Evolutionary conservation across 148 eudicot genomes (phyloP), one percentile per base, ranked within the genome.

Genomic region (Chenopodium quinoa): DNA sequence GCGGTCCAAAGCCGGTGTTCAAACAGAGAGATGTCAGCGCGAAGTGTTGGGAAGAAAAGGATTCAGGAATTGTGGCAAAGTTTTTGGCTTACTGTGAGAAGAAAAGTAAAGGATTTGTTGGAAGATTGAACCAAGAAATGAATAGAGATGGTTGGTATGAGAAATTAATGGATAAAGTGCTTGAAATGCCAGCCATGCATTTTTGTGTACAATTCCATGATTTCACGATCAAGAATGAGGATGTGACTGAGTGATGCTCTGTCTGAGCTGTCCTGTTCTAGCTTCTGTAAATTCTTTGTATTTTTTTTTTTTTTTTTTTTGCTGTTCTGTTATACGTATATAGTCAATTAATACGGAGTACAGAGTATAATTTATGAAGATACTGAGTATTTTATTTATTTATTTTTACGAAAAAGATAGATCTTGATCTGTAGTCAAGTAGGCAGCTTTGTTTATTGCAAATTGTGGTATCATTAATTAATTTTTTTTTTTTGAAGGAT

Each of bases 31-130:
- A 79, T 64, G 27, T 44, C 0, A 72, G 37, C 9, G 22, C 50
- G 32, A 65, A 63, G 66, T 91, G 93, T 70, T 89, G 91, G 92
- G 86, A 88, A 74, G 85, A 81, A 74, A 74, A 78, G 34, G 79
- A 88, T 72, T 80, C 87, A 13, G 73, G 31, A 58, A 68, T 58
- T 14, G 91, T 91, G 80, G 94, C 92, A 60, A 73, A 58, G 17
- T 88, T 90, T 80, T 80, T 90, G 86, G 70, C 68, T 50, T 81
- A 85, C 46, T 86, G 84, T 73, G 94, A 89, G 82, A 75, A 34
- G 22, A 50, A 78, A 25, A 83, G 37, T 32, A 63, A 73, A 44
- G 97, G 94, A 68, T 89, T 88, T 80, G 71, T 93, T 73, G 84
- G 87, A 62, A 85, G 85, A 84, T 83, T 93, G 86, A 88, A 91